Evolutionary conservation across 345 rosid genomes (phyloP), one percentile per base, ranked within the genome.

Genomic region (Salix koriyanagi): DNA sequence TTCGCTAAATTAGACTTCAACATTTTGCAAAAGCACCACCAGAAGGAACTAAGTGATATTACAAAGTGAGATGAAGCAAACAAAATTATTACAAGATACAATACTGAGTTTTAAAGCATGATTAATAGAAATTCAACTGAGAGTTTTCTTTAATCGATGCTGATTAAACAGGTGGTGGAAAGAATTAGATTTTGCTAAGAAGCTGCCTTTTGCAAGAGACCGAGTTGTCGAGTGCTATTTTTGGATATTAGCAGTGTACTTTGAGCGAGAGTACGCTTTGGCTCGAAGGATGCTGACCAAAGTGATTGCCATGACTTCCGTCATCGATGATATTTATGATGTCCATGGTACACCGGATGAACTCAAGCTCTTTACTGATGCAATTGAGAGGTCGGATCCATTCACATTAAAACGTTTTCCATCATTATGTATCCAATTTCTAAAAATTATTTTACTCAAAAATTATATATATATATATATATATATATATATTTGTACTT

Each of bases 1-100:
- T 74, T 87, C 67, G 84, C 86, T 11, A 86, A 84, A 75, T 23
- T 86, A 13, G 87, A 84, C 48, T 86, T 86, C 78, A 81, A 79
- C 71, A 13, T 65, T 1, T 30, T 83, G 37, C 84, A 83, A 67
- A 42, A 69, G 13, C 8, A 26, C 7, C 82, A 84, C 54, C 78
- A 54, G 65, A n/a, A 80, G 34, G 84, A 86, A 30, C 68, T 84
- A 3, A 56, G 28, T 28, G 66, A 50, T 2, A 70, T 84, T 15
- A 2, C 79, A 12, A 81, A 64, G 81, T 83, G 64, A 8, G 41
- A 2, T 44, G 1, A 42, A 42, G 18, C 18, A 13, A 44, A 44
- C 50, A 13, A 44, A 11, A 13, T 44, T 13, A 44, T 44, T 13
- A 14, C 50, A 44, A 13, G 15, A 12, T 44, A 44, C 16, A 0